Conservation (phyloP, 148 eudicot genomes). For the Rhododendron molle region DNA sequence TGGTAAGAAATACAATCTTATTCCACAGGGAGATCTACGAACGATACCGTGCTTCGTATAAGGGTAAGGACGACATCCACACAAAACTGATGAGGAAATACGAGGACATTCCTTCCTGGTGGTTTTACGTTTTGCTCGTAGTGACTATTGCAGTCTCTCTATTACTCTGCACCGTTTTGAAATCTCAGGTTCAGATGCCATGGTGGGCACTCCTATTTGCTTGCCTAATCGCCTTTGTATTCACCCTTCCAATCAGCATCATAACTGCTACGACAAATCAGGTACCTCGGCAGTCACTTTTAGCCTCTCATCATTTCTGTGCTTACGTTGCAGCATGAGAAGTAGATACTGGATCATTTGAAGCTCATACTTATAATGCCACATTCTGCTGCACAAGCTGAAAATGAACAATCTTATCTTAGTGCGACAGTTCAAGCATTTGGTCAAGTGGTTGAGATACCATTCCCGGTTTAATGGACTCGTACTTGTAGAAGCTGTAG, state of each 20-base stretch:
- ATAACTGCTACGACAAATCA: constrained; percentile 95
- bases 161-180: constrained; percentile 62
- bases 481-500: background rate
- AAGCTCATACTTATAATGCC: background rate
- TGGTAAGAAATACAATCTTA: background rate
- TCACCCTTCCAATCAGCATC: constrained; percentile 97
- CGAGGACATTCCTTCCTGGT: constrained; percentile 93
- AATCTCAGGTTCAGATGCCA: constrained; percentile 80
- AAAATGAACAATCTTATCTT: constrained; percentile 3
- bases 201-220: constrained; percentile 99
- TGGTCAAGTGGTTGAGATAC: background rate
- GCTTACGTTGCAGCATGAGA: background rate
- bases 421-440: background rate
- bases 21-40: constrained; percentile 69
- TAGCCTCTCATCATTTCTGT: background rate
- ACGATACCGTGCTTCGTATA: constrained; percentile 66
- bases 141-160: constrained; percentile 57
- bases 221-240: constrained; percentile 62
- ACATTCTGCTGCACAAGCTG: background rate
- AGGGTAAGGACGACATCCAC: constrained; percentile 80
- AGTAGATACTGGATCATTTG: background rate
- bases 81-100: constrained; percentile 80
- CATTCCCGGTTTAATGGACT: background rate
- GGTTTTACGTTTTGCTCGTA: constrained; percentile 68
- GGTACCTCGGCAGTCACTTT: constrained; percentile 34